Evolutionary conservation across 2,329 filamentous ascomycete genomes (phyloP).

Genomic region (Blastomyces emzantsi): DNA sequence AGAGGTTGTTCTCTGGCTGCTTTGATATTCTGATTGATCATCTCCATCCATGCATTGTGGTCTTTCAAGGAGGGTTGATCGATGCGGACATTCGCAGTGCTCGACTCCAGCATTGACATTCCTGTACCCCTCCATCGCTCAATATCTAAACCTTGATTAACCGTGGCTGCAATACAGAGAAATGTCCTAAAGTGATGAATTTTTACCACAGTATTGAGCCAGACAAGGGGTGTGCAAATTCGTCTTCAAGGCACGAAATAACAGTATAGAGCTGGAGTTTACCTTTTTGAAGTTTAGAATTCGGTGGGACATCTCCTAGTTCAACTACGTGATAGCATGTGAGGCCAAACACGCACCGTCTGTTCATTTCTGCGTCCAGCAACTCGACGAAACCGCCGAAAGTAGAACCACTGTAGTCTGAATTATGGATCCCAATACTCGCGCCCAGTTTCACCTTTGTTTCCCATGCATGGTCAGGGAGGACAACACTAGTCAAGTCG

Average conservation of each 20-base stretch:
- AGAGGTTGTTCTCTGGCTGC: slow-evolving; percentile 2
- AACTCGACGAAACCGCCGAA: slow-evolving; percentile 4
- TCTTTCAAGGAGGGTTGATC: slow-evolving; percentile 5
- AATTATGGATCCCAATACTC: not conserved
- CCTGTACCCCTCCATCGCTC: slow-evolving; percentile 4
- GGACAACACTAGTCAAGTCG: not conserved
- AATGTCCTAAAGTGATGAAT: not conserved
- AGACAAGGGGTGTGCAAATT: not conserved
- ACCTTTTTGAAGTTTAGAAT: slow-evolving; percentile 2
- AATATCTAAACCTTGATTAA: slow-evolving; percentile 5
- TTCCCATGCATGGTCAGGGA: slow-evolving; percentile 2
- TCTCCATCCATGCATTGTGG: slow-evolving; percentile 5
- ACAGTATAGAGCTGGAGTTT: not conserved
- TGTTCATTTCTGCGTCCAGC: not conserved
- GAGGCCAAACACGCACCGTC: not conserved
- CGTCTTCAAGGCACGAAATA: not conserved
- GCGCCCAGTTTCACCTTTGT: not conserved
- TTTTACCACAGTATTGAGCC: not conserved
- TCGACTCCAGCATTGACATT: slow-evolving; percentile 2
- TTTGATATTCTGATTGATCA: slow-evolving; percentile 1
- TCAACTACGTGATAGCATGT: not conserved
- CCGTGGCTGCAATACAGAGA: not conserved
- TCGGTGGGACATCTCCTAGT: not conserved
- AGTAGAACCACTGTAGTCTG: not conserved
- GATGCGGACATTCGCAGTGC: slow-evolving; percentile 4